These are phyloP conservation scores for Scheffersomyces titani DNA, from an alignment of 1,139 yeast species.

Conservation along the genomic window DNA sequence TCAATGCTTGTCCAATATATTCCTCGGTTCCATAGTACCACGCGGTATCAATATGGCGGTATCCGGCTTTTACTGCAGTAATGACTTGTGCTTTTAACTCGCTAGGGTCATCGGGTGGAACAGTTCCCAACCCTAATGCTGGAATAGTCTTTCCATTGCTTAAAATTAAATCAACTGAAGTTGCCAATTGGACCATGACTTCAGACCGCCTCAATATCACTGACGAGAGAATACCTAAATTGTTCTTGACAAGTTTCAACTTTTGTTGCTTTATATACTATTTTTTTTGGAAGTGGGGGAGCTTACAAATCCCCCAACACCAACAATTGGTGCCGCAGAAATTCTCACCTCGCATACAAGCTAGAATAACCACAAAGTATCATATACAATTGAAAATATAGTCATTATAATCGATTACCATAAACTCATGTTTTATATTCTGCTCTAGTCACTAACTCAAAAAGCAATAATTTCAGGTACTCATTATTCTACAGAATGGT, in stretches of 20 bases:
- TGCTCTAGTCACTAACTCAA: not conserved
- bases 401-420: not conserved
- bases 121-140: constrained; percentile 43
- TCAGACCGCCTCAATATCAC: not conserved
- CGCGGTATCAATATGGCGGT: constrained; percentile 44
- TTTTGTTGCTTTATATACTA: not conserved
- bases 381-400: not conserved
- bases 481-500: not conserved
- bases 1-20: constrained; percentile 51
- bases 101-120: constrained; percentile 32
- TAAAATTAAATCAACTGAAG: constrained; percentile 26
- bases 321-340: not conserved
- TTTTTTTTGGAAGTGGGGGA: not conserved
- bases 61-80: constrained; percentile 43
- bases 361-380: not conserved
- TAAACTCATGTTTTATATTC: not conserved
- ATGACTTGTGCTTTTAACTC: constrained; percentile 39
- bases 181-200: constrained; percentile 14
- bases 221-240: not conserved
- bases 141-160: constrained; percentile 37
- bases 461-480: not conserved
- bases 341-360: not conserved
- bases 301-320: too few relatives aligned
- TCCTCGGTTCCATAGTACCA: constrained; percentile 54
- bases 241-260: not conserved